Conservation (phyloP, 495 filamentous ascomycete species). For the Elaphomyces granulatus region DNA sequence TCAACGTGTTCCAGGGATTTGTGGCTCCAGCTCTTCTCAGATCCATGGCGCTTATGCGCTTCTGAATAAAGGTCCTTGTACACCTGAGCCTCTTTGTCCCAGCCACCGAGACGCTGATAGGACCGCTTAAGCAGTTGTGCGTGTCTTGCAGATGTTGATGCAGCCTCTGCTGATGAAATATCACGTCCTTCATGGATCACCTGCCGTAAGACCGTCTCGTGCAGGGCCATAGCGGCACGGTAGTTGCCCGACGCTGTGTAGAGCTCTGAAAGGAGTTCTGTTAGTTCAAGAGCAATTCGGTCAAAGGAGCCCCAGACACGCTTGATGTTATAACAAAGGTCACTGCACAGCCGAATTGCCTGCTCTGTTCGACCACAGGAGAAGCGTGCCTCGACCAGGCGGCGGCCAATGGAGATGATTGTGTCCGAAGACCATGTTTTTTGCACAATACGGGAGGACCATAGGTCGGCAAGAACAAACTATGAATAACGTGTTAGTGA, state of each 20-base stretch:
- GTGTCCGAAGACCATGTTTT: conserved; percentile 39
- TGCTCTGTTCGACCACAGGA: conserved; percentile 26
- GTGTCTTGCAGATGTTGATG: too few relatives aligned
- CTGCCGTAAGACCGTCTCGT: conserved; percentile 40
- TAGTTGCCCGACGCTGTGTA: conserved; percentile 36
- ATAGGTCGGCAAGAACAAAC: conserved; percentile 41
- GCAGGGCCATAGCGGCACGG: conserved; percentile 37
- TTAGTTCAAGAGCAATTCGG: conserved; percentile 39
- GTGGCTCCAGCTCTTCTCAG: too few relatives aligned
- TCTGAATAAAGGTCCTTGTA: too few relatives aligned
- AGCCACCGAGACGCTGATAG: too few relatives aligned
- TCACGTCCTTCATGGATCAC: too few relatives aligned
- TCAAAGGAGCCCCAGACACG: conserved; percentile 42
- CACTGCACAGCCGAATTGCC: conserved; percentile 41
- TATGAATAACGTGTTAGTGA: conserved; percentile 7
- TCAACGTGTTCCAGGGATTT: too few relatives aligned
- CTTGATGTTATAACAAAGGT: conserved; percentile 50
- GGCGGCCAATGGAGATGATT: conserved; percentile 42
- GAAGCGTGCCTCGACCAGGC: conserved; percentile 43
- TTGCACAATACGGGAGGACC: conserved; percentile 45
- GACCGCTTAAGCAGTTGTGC: too few relatives aligned
- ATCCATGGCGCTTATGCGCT: too few relatives aligned
- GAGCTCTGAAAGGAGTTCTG: conserved; percentile 39
- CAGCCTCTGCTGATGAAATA: too few relatives aligned
- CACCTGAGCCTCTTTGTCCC: too few relatives aligned